Evolutionary conservation across 441 rosid genomes (phyloP).

Genomic region (Pelargonium myrrhifolium): DNA sequence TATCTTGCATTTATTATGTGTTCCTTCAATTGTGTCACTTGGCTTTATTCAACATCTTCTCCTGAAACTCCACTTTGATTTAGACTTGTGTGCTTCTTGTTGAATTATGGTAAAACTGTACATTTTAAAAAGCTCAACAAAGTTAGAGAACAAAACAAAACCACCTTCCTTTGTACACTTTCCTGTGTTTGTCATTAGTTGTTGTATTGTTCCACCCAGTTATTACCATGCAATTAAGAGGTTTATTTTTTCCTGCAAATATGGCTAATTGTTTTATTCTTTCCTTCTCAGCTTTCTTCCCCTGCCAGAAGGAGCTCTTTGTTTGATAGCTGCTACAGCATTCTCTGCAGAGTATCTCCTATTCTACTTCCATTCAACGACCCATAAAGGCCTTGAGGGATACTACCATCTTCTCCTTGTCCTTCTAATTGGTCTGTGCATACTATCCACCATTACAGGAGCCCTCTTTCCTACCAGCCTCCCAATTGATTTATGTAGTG

Average conservation of each 20-base stretch:
- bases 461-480: constrained; percentile 70
- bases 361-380: constrained; percentile 91
- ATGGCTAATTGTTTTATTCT: background rate
- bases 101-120: background rate
- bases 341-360: constrained; percentile 76
- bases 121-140: background rate
- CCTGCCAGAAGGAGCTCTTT: constrained; percentile 72
- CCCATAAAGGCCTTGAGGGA: constrained; percentile 93
- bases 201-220: background rate
- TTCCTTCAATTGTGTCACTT: background rate
- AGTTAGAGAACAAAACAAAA: background rate
- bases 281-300: constrained; percentile 46
- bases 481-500: constrained; percentile 60
- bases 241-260: background rate
- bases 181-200: background rate
- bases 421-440: constrained; percentile 60
- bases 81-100: background rate
- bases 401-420: constrained; percentile 90
- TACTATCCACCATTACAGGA: constrained; percentile 61
- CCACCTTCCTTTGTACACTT: background rate
- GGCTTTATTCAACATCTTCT: background rate
- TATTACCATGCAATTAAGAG: background rate
- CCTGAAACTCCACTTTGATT: background rate
- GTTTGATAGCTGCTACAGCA: constrained; percentile 69
- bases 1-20: background rate